A percentile compares a stretch with the other conserved stretches of the same genome.
These are phyloP conservation scores for Globisporangium lucens DNA, from an alignment of 352 stramenopile species.

Conservation along the genomic window DNA sequence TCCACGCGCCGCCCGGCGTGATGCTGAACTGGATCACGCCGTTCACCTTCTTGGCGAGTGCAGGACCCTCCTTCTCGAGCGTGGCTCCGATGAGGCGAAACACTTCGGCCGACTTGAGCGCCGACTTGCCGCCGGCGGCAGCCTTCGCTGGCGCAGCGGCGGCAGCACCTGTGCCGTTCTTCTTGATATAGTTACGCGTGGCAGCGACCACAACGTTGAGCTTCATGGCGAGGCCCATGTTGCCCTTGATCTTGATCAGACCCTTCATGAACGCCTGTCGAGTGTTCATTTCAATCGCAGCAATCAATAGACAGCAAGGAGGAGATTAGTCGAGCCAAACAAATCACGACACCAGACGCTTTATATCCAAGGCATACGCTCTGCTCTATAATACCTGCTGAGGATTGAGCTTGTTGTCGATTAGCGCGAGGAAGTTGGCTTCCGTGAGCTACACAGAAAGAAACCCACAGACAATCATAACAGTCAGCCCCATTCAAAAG, in stretches of 20 bases:
- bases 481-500: slow-evolving; percentile 1
- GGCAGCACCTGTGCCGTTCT: slow-evolving; percentile 32
- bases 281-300: not conserved
- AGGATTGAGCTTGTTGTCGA: slow-evolving; percentile 89
- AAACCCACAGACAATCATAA: slow-evolving; percentile 3
- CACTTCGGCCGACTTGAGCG: slow-evolving; percentile 64
- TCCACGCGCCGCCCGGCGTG: slow-evolving; percentile 69
- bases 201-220: slow-evolving; percentile 88
- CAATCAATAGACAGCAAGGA: not conserved
- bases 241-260: slow-evolving; percentile 94
- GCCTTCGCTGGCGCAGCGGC: slow-evolving; percentile 17
- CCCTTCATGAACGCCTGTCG: slow-evolving; percentile 90
- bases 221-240: slow-evolving; percentile 94
- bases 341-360: not conserved
- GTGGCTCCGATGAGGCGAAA: slow-evolving; percentile 65
- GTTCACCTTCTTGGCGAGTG: slow-evolving; percentile 76
- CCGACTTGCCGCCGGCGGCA: slow-evolving; percentile 16
- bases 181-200: slow-evolving; percentile 77
- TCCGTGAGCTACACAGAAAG: slow-evolving; percentile 44
- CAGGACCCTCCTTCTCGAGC: slow-evolving; percentile 48
- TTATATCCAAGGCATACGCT: not conserved
- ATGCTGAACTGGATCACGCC: slow-evolving; percentile 79
- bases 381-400: slow-evolving; percentile 44
- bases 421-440: slow-evolving; percentile 74
- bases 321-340: not conserved